Base-by-base conservation (phyloP, 1,284 basidiomycete species). In the Naganishia sp. region DNA sequence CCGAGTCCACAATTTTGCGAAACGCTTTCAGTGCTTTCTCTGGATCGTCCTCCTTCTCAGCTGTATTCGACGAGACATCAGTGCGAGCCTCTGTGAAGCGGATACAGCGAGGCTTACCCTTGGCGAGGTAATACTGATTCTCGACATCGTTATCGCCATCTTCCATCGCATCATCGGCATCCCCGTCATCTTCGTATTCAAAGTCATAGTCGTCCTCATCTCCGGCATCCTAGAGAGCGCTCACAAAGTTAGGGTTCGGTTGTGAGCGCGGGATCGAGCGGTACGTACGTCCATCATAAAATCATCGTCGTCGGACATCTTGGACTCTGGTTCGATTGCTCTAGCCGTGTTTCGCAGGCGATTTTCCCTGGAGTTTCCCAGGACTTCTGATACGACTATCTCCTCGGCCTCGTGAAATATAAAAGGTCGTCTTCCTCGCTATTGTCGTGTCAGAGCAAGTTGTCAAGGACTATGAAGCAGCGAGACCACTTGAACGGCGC, bases 91-190 rank as follows among this genome's bases (percentile, higher is more conserved):
- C 28, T 28, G 28, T 28, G 28, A 5, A 28, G 28, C 28, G 28
- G 28, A 28, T 28, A 28, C 28, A 28, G 28, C 28, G 28, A 41
- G 25, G 11, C 87, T 68, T 72, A 95, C 92, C 87, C 79, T 99
- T 99, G 13, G 96, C 96, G 60, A 89, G 90, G 80, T 99, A 99
- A 81, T 99, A 99, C 85, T 94, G 87, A 76, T 99, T 99, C 83
- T 99, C 96, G 52, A 97, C 87, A 78, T 97, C 94, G n/a, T 88
- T 90, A 67, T 87, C 90, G 47, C 85, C 90, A 11, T 87, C 84
- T 68, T 73, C 76, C 73, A 76, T 77, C 61, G 88, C 85, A 23
- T 84, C 92, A 43, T 90, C 90, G 43, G 90, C 92, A 68, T 88
- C 89, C 57, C 63, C 63, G 18, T 84, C 83, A 77, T 94, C 94